phyloP scores from a whole-genome alignment of 805 yeast genomes.

The Candida pseudofarinosa region DNA sequence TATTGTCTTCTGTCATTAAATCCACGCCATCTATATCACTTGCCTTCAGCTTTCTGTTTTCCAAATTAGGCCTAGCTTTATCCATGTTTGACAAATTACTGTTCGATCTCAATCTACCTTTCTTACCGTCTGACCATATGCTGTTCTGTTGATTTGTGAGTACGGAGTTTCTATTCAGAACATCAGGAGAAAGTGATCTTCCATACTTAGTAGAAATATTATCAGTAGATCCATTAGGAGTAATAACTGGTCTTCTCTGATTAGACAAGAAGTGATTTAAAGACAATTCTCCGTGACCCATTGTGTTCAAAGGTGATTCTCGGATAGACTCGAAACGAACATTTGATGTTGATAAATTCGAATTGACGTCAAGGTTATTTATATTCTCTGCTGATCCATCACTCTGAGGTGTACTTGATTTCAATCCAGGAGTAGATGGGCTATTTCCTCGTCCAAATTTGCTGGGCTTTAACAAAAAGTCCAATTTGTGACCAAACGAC shows the following conservation, averaged over 20 bases:
- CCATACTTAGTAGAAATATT: slow-evolving; percentile 7
- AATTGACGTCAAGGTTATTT: background rate
- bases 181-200: slow-evolving; percentile 16
- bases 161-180: slow-evolving; percentile 12
- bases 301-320: slow-evolving; percentile 42
- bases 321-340: slow-evolving; percentile 47
- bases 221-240: slow-evolving; percentile 17
- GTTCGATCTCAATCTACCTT: slow-evolving; percentile 18
- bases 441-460: slow-evolving; percentile 8
- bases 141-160: slow-evolving; percentile 5
- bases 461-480: slow-evolving; percentile 19
- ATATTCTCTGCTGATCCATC: background rate
- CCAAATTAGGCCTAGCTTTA: slow-evolving; percentile 3
- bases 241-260: background rate
- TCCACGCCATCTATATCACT: slow-evolving; percentile 7
- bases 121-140: slow-evolving; percentile 16
- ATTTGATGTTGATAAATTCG: slow-evolving; percentile 14
- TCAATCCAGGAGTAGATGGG: slow-evolving; percentile 4
- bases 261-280: slow-evolving; percentile 14
- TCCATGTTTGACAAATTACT: slow-evolving; percentile 6
- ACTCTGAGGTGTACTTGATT: slow-evolving; percentile 1
- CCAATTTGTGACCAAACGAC: slow-evolving; percentile 21
- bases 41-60: slow-evolving; percentile 2
- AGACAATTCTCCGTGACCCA: slow-evolving; percentile 46
- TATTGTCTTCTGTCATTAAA: slow-evolving; percentile 8